Conservation (phyloP, 177 flowering plant species). For the Vitis hybrid region DNA sequence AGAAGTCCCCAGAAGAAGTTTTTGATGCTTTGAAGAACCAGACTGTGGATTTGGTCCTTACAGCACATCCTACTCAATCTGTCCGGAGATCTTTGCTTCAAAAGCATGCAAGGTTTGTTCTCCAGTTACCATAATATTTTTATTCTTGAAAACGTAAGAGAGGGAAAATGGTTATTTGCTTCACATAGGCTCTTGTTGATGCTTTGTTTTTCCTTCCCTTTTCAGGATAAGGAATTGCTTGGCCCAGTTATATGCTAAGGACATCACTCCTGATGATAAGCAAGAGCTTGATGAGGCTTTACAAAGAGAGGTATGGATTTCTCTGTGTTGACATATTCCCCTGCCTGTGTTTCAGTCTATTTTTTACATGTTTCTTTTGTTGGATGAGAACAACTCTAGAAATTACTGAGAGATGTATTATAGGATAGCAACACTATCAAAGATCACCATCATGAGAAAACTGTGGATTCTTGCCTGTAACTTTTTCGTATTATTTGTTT, state of each 20-base stretch:
- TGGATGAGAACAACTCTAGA: too few relatives aligned
- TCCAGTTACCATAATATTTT: background rate
- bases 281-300: slow-evolving; percentile 99
- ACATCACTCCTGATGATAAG: slow-evolving; percentile 96
- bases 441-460: too few relatives aligned
- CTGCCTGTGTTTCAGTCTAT: too few relatives aligned
- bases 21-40: slow-evolving; percentile 96
- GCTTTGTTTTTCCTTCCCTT: background rate
- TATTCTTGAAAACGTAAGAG: too few relatives aligned
- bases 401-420: too few relatives aligned
- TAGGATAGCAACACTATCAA: too few relatives aligned
- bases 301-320: slow-evolving; percentile 78
- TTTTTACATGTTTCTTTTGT: too few relatives aligned
- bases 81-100: slow-evolving; percentile 95
- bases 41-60: slow-evolving; percentile 94
- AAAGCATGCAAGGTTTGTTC: slow-evolving; percentile 84
- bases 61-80: slow-evolving; percentile 99
- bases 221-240: slow-evolving; percentile 82
- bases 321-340: too few relatives aligned
- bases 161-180: too few relatives aligned
- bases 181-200: background rate
- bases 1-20: slow-evolving; percentile 89
- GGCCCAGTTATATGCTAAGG: slow-evolving; percentile 90
- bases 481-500: too few relatives aligned
- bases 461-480: too few relatives aligned